Base-by-base conservation (phyloP, 2,329 filamentous ascomycete genomes). In the Phialophora tarda region DNA sequence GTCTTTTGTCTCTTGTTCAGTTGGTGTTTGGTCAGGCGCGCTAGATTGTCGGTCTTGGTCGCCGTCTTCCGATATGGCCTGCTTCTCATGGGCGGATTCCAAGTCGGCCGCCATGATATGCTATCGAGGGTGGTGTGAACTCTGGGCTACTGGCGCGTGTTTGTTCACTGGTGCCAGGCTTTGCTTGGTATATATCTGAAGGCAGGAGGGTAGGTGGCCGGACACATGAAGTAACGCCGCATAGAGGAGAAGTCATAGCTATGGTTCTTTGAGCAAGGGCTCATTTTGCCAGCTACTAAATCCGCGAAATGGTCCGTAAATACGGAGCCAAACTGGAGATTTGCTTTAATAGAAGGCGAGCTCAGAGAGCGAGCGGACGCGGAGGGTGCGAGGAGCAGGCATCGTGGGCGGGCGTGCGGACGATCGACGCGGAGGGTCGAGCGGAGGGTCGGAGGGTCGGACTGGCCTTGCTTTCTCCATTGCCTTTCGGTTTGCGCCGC, bases 1-100 rank as follows among this genome's bases (percentile, higher is more conserved):
- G 64, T 67, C 69, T 64, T 73, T 62, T 65, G 67, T 62, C 64
- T 69, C 66, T 71, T 71, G 69, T 71, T 71, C 69, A 65, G 66
- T 71, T 69, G 67, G 55, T 67, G 66, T 64, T 69, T 69, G 57
- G 63, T 71, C 70, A 72, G 62, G 57, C 63, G 72, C 64, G 67
- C 67, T 71, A 65, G 67, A 69, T 66, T 69, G 69, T 69, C 71
- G 69, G 59, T 72, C 65, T 56, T 47, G 41, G 10, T 47, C 8
- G 10, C 12, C 41, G 41, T 47, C 41, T 47, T 47, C 41, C 41
- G 12, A 47, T 47, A 47, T 47, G 21, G 14, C 41, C 14, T 7
- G 41, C 41, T 47, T 47, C 41, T 47, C 41, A 47, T 47, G 41
- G 41, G 41, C 41, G 41, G 41, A 47, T n/a, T 47, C 41, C 41